A percentile compares a stretch with the other conserved stretches of the same genome.
phyloP scores from a whole-genome alignment of 192 early-diverging fungal genomes.

The Linnemannia schmuckeri region DNA sequence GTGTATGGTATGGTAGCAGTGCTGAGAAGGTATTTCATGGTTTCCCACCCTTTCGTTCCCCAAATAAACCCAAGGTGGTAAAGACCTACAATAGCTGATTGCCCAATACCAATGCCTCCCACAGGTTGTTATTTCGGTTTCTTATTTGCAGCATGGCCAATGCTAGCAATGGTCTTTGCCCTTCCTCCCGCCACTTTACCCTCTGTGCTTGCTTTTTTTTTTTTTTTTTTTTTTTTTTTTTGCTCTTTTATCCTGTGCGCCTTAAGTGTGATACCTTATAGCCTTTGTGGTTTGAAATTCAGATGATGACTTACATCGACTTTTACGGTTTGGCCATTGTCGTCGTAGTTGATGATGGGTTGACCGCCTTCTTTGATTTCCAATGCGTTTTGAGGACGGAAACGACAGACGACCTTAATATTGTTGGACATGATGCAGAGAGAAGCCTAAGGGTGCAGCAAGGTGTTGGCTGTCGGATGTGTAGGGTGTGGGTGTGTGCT shows the following conservation, averaged over 20 bases:
- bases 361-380: slow-evolving; percentile 94
- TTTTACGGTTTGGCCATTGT: slow-evolving; percentile 72
- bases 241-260: background rate
- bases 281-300: background rate
- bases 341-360: slow-evolving; percentile 84
- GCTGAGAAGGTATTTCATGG: background rate
- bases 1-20: background rate
- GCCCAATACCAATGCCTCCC: background rate
- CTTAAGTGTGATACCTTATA: background rate
- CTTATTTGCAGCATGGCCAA: background rate
- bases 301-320: slow-evolving; percentile 55
- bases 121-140: background rate
- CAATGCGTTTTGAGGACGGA: slow-evolving; percentile 93
- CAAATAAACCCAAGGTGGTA: background rate
- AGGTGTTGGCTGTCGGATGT: background rate
- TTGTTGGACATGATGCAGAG: slow-evolving; percentile 69
- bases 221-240: too few species aligned
- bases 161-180: background rate
- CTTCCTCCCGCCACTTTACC: background rate
- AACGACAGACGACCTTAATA: slow-evolving; percentile 98
- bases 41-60: background rate
- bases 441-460: background rate
- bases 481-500: background rate
- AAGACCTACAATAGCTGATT: background rate
- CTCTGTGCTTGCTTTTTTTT: background rate